Evolutionary conservation across 768 basidiomycete species (phyloP), one percentile per base, ranked within the genome.

Genomic region (Boletus fagicola): DNA sequence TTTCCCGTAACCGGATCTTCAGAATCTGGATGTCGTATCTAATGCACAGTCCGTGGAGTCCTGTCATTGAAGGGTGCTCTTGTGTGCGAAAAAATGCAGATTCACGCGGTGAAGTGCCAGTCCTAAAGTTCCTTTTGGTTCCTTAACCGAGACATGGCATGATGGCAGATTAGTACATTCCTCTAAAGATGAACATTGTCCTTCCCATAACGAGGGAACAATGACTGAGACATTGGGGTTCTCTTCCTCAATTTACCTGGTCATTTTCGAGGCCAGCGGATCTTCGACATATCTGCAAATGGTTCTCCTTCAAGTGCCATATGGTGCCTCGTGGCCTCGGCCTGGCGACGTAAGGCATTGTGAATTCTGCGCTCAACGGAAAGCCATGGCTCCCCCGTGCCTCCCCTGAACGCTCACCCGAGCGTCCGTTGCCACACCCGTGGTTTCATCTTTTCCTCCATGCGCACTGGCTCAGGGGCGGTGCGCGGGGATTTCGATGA

Each of bases 181-280:
- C 46, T 50, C 62, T 57, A 57, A 61, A 57, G 44, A 53, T 43
- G 65, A 56, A 66, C 70, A 62, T 68, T 68, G 68, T 62, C 53
- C 61, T 65, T 73, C 33, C 72, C 66, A 64, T 68, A 72, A 66
- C 18, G 22, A 65, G 72, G 58, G 60, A 62, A 73, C 72, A 71
- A 71, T 62, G 65, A 3, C 53, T 61, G 63, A 65, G 65, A 67
- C 63, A 60, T 49, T 44, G 15, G 47, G 50, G 24, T 43, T 40
- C 44, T 48, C 43, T 59, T 60, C 36, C 50, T 46, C 50, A 51
- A 33, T 58, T 58, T 57, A 54, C 44, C 35, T 56, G 53, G 38
- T 38, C 9, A 56, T 60, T 56, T 56, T 59, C 51, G 46, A 45
- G 49, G 51, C 38, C 20, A 40, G 48, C 44, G 59, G 63, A 54